Percentiles rank a stretch among this genome's conserved stretches.
Conservation (phyloP, 768 basidiomycete species). For the Phlebiopsis flavidoalba region DNA sequence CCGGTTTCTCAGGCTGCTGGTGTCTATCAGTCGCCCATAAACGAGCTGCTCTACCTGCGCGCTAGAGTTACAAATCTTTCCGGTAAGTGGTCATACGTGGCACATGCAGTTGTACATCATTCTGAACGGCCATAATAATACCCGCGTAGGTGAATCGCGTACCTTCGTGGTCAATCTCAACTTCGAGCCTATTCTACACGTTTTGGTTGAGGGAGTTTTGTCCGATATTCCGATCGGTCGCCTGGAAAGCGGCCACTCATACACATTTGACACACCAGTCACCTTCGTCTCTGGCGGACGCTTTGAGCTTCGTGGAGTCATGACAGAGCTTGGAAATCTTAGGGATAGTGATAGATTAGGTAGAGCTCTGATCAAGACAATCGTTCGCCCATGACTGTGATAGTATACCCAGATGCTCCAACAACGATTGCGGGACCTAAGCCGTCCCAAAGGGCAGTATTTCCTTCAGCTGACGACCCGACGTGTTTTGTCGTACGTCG, state of each 20-base stretch:
- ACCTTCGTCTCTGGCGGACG: constrained; percentile 71
- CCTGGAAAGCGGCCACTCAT: constrained; percentile 50
- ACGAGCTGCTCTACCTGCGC: constrained; percentile 60
- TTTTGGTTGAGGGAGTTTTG: constrained; percentile 66
- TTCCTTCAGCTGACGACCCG: constrained; percentile 15
- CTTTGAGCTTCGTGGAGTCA: constrained; percentile 39
- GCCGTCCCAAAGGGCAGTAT: background rate
- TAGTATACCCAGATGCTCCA: background rate
- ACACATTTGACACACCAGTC: constrained; percentile 48
- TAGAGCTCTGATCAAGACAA: constrained; percentile 30
- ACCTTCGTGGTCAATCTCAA: constrained; percentile 46
- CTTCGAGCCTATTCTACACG: constrained; percentile 54
- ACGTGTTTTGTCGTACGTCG: constrained; percentile 12
- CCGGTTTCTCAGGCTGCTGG: constrained; percentile 29
- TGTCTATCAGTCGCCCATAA: constrained; percentile 46
- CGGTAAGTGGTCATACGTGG: constrained; percentile 37
- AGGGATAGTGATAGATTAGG: constrained; percentile 23
- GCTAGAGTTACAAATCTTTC: constrained; percentile 59
- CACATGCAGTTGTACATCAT: background rate
- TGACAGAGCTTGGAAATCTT: constrained; percentile 28
- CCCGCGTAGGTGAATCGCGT: constrained; percentile 3
- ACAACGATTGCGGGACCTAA: background rate
- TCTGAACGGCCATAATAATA: background rate
- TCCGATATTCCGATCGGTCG: constrained; percentile 59
- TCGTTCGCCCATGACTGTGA: background rate